phyloP scores from a whole-genome alignment of 768 basidiomycete genomes.

The Pleurotus eryngii region DNA sequence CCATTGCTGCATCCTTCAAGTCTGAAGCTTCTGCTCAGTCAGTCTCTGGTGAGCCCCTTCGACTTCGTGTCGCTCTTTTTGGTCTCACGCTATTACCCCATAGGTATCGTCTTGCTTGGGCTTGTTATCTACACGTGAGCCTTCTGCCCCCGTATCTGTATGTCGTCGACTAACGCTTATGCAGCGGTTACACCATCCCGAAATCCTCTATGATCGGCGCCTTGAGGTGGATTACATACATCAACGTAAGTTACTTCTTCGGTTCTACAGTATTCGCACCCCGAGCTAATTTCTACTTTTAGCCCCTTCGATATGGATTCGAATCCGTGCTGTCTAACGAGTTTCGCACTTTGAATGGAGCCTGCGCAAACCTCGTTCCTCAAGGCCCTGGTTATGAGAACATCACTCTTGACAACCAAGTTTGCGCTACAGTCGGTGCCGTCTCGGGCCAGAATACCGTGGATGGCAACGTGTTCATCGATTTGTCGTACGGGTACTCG shows the following conservation, averaged over 20 bases:
- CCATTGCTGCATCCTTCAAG: conserved; percentile 56
- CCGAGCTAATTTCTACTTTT: conserved; percentile 12
- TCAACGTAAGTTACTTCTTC: conserved; percentile 41
- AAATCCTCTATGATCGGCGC: conserved; percentile 64
- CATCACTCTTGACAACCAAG: conserved; percentile 60
- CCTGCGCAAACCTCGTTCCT: conserved; percentile 58
- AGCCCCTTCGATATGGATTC: conserved; percentile 73
- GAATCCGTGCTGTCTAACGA: conserved; percentile 78
- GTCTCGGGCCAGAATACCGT: conserved; percentile 58
- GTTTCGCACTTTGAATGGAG: conserved; percentile 66
- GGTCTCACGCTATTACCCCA: not conserved
- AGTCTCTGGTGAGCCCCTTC: conserved; percentile 39
- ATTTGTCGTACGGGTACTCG: conserved; percentile 46
- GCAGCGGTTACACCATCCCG: conserved; percentile 55
- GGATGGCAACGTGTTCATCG: conserved; percentile 51
- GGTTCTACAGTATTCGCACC: not conserved
- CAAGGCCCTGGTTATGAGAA: conserved; percentile 60
- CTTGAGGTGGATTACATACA: conserved; percentile 62
- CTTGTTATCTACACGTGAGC: conserved; percentile 53
- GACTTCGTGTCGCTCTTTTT: conserved; percentile 15
- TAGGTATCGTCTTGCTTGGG: conserved; percentile 40
- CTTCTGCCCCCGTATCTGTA: conserved; percentile 16
- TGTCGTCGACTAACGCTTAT: not conserved
- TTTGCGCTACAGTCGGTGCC: conserved; percentile 71
- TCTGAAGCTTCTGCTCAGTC: conserved; percentile 62